phyloP scores from a whole-genome alignment of 768 basidiomycete species.

The Mycena crocata region DNA sequence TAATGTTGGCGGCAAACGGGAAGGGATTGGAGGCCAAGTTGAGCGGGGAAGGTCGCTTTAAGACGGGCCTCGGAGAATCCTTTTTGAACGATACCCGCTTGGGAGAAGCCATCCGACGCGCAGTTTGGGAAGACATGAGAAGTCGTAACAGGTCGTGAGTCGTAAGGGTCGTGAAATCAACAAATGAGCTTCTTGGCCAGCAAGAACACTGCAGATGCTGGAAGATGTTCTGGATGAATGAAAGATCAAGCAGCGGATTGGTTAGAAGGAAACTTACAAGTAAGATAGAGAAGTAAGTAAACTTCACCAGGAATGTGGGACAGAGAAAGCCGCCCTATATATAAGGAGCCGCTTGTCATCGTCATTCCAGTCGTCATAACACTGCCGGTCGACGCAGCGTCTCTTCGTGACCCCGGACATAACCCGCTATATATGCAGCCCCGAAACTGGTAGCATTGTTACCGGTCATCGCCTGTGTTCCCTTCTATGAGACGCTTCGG shows the following conservation, averaged over 20 bases:
- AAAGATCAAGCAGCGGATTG: background rate
- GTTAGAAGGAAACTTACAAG: background rate
- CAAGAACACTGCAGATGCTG: slow-evolving; percentile 46
- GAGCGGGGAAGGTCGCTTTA: slow-evolving; percentile 54
- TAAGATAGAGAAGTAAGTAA: background rate
- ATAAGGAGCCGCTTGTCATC: slow-evolving; percentile 4
- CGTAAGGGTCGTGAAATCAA: slow-evolving; percentile 36
- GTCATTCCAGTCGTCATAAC: slow-evolving; percentile 23
- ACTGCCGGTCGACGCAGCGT: background rate
- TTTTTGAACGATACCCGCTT: slow-evolving; percentile 41
- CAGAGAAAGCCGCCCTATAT: background rate
- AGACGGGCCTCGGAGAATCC: slow-evolving; percentile 46
- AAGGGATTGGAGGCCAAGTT: slow-evolving; percentile 50
- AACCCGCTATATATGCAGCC: background rate
- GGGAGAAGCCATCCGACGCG: slow-evolving; percentile 49
- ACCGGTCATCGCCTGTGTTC: background rate
- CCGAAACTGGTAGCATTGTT: slow-evolving; percentile 7
- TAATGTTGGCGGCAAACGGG: slow-evolving; percentile 46
- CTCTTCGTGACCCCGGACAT: background rate
- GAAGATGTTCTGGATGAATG: background rate
- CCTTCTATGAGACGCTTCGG: background rate
- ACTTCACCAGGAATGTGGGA: slow-evolving; percentile 1
- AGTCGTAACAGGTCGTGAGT: slow-evolving; percentile 39
- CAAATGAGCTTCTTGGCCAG: slow-evolving; percentile 60
- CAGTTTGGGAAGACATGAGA: slow-evolving; percentile 52